phyloP scores from a whole-genome alignment of 345 rosid genomes.

The Camelina neglecta region DNA sequence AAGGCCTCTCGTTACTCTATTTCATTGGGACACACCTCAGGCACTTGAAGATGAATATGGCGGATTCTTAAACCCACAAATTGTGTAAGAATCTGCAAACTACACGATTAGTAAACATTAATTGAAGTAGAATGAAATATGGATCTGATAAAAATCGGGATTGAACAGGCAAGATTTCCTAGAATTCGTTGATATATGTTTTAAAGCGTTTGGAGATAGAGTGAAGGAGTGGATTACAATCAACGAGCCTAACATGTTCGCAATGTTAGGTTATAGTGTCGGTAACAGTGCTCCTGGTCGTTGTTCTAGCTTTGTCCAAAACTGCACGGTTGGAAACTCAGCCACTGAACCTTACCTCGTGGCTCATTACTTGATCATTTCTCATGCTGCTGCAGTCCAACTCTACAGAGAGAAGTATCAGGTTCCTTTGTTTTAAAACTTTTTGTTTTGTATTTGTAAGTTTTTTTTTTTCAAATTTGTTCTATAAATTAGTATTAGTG shows the following conservation, averaged over 20 bases:
- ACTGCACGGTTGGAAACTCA: constrained; percentile 45
- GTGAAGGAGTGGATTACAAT: constrained; percentile 48
- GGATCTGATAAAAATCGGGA: background rate
- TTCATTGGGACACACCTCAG: constrained; percentile 57
- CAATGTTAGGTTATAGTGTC: constrained; percentile 29
- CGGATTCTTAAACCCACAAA: constrained; percentile 45
- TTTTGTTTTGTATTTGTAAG: background rate
- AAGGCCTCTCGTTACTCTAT: constrained; percentile 48
- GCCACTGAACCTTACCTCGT: constrained; percentile 38
- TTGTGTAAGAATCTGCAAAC: constrained; percentile 40
- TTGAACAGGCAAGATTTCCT: constrained; percentile 36
- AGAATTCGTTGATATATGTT: constrained; percentile 36
- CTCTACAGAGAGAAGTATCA: constrained; percentile 39
- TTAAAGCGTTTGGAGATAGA: constrained; percentile 39
- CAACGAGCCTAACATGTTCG: constrained; percentile 34
- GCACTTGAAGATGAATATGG: constrained; percentile 51
- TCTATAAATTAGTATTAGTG: background rate
- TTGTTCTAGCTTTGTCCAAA: constrained; percentile 50
- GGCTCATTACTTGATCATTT: constrained; percentile 41
- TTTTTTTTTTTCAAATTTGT: background rate
- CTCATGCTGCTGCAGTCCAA: constrained; percentile 44
- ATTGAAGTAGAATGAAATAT: constrained; percentile 32
- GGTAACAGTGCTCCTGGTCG: constrained; percentile 56
- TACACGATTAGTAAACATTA: constrained; percentile 24
- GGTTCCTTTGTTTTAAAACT: background rate